Percentiles rank a stretch among this genome's conserved stretches.
These are phyloP conservation scores for Microsporum audouinii DNA, from an alignment of 2,329 filamentous ascomycete species.

Conservation along the genomic window DNA sequence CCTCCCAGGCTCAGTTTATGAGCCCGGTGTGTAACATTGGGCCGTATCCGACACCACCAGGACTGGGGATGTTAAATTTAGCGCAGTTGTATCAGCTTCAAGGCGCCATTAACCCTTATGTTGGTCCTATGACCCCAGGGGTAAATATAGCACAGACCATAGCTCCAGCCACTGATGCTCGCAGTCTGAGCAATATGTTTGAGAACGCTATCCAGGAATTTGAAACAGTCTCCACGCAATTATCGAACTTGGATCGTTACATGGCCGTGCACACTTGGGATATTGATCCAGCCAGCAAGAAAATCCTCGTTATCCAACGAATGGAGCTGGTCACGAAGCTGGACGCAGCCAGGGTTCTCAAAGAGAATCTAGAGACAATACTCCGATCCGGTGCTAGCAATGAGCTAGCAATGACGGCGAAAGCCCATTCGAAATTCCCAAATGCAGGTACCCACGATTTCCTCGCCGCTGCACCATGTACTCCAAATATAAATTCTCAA, in stretches of 20 bases:
- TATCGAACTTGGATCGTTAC: conserved; percentile 29
- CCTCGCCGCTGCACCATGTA: background rate
- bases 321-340: conserved; percentile 28
- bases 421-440: background rate
- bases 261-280: conserved; percentile 31
- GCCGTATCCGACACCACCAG: background rate
- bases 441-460: background rate
- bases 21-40: conserved; percentile 4
- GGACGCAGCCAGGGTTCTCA: conserved; percentile 27
- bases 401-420: conserved; percentile 3
- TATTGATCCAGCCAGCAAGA: conserved; percentile 25
- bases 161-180: background rate
- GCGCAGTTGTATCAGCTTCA: background rate
- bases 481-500: background rate
- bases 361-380: conserved; percentile 24
- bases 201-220: conserved; percentile 23
- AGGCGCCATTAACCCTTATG: background rate
- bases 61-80: background rate
- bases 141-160: background rate
- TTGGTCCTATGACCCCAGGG: background rate
- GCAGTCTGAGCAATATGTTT: conserved; percentile 16
- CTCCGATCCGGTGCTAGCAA: conserved; percentile 12
- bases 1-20: conserved; percentile 1
- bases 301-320: conserved; percentile 27
- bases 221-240: conserved; percentile 23